These are phyloP conservation scores for Massariosphaeria phaeospora DNA, from an alignment of 495 filamentous ascomycete genomes.

Conservation along the genomic window DNA sequence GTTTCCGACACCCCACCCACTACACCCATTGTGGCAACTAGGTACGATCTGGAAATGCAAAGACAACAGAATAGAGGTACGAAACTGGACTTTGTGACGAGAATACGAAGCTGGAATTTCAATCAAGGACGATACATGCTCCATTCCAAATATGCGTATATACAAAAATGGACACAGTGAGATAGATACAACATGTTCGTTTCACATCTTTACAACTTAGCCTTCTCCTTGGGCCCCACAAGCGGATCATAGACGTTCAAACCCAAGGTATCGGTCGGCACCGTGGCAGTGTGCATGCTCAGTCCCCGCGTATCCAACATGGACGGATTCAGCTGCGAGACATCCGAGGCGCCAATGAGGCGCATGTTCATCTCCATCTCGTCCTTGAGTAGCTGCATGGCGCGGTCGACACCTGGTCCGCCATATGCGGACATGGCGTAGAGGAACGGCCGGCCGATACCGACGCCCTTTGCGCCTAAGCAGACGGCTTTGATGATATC, in stretches of 20 bases:
- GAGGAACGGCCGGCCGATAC: slow-evolving; percentile 90
- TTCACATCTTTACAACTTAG: slow-evolving; percentile 44
- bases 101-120: no score
- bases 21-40: no score
- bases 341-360: slow-evolving; percentile 68
- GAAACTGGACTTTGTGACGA: no score
- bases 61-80: no score
- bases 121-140: no score
- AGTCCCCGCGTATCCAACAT: slow-evolving; percentile 73
- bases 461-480: slow-evolving; percentile 85
- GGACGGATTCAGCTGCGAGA: slow-evolving; percentile 73
- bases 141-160: slow-evolving; percentile 5
- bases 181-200: no score
- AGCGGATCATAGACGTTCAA: slow-evolving; percentile 62
- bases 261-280: slow-evolving; percentile 66
- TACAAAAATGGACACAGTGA: no score
- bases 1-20: no score
- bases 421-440: slow-evolving; percentile 96
- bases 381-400: slow-evolving; percentile 92
- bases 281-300: slow-evolving; percentile 59
- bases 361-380: slow-evolving; percentile 99
- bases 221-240: slow-evolving; percentile 55
- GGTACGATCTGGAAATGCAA: no score
- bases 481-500: slow-evolving; percentile 97
- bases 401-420: slow-evolving; percentile 75